A percentile compares a stretch with the other conserved stretches of the same genome.
phyloP scores from a whole-genome alignment of 768 basidiomycete genomes.

The Phylloporus sp. region DNA sequence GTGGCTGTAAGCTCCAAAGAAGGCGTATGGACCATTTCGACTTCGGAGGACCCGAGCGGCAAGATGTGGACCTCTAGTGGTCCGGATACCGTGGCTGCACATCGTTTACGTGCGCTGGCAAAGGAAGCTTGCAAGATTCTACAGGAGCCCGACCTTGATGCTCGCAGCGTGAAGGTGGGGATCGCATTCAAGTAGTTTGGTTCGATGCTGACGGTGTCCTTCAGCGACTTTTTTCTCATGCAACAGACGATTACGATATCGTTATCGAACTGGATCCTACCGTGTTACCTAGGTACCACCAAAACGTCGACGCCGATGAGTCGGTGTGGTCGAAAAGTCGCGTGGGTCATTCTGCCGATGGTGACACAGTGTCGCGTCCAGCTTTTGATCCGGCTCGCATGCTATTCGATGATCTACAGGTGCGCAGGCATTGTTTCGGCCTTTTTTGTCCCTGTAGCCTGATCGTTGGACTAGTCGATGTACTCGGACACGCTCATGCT shows the following conservation, averaged over 20 bases:
- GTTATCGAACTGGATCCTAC: slow-evolving; percentile 66
- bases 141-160: slow-evolving; percentile 44
- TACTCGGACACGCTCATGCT: slow-evolving; percentile 76
- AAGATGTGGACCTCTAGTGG: slow-evolving; percentile 68
- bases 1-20: slow-evolving; percentile 31
- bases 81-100: slow-evolving; percentile 69
- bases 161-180: slow-evolving; percentile 56
- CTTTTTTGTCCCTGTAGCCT: slow-evolving; percentile 1
- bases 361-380: slow-evolving; percentile 38
- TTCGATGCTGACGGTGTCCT: not conserved
- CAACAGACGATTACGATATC: slow-evolving; percentile 81
- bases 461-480: slow-evolving; percentile 41
- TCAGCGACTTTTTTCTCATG: slow-evolving; percentile 83
- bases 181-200: not conserved
- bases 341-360: slow-evolving; percentile 27
- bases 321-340: slow-evolving; percentile 41
- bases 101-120: slow-evolving; percentile 67
- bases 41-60: slow-evolving; percentile 72
- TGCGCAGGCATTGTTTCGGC: slow-evolving; percentile 28
- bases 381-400: slow-evolving; percentile 77
- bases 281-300: slow-evolving; percentile 65
- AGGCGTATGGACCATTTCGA: slow-evolving; percentile 73
- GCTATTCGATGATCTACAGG: slow-evolving; percentile 70
- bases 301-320: slow-evolving; percentile 55
- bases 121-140: slow-evolving; percentile 65